These are phyloP conservation scores for Metschnikowia anglica DNA, from an alignment of 805 yeast species.

Conservation along the genomic window DNA sequence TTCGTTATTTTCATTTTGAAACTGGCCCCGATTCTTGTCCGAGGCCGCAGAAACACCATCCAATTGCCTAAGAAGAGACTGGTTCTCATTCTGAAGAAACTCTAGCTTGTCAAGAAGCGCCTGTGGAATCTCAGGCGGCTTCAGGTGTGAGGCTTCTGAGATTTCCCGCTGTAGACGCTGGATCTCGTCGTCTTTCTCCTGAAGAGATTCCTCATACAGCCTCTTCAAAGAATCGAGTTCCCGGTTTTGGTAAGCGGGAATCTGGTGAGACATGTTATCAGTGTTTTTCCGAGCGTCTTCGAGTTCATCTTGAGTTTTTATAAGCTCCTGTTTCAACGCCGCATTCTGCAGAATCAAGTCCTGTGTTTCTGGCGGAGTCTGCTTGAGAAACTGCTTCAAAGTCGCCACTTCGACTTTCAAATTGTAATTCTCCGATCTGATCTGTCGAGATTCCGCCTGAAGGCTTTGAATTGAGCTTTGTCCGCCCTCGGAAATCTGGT, in stretches of 20 bases:
- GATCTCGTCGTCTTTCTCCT: constrained; percentile 17
- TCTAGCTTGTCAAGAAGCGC: constrained; percentile 22
- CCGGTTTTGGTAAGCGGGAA: neutral
- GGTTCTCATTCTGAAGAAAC: constrained; percentile 22
- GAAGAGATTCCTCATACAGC: constrained; percentile 11
- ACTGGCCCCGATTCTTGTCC: constrained; percentile 2
- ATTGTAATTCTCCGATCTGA: constrained; percentile 44
- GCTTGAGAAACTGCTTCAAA: constrained; percentile 38
- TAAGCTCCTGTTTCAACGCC: constrained; percentile 23
- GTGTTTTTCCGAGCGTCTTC: neutral
- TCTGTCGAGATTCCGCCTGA: constrained; percentile 27
- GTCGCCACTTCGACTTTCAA: constrained; percentile 45
- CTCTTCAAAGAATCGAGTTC: constrained; percentile 5
- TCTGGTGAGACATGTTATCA: neutral
- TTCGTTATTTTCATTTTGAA: constrained; percentile 16
- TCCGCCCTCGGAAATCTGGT: constrained; percentile 5
- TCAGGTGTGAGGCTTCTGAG: constrained; percentile 4
- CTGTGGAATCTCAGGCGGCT: constrained; percentile 14
- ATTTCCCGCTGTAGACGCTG: constrained; percentile 8
- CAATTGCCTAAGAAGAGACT: constrained; percentile 20
- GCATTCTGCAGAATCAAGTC: constrained; percentile 41
- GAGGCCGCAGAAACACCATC: constrained; percentile 12
- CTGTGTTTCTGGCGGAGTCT: constrained; percentile 43
- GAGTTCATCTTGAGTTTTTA: constrained; percentile 11
- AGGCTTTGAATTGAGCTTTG: constrained; percentile 25